Base-by-base conservation (phyloP, 768 basidiomycete genomes). In the Suillus discolor region DNA sequence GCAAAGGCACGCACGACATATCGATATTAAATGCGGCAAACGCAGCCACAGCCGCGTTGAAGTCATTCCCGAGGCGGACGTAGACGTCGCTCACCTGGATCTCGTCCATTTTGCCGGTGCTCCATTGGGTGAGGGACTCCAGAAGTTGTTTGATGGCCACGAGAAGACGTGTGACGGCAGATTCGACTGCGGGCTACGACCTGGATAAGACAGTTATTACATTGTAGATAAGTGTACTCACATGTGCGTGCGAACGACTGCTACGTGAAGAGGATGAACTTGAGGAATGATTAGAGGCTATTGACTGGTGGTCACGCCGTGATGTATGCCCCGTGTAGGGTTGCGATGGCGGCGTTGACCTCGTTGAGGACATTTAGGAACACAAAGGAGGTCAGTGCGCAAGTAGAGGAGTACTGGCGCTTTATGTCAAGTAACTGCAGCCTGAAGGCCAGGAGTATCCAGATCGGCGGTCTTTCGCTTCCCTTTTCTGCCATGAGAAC, bases 61-160 rank as follows among this genome's bases (percentile, higher is more conserved):
- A 99, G 74, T 97, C 96, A 78, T 99, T 98, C 28, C 97, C 97
- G 28, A 99, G 83, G 63, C 89, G 87, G 62, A 99, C 97, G 78
- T 99, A 99, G 62, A 97, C 93, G 77, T 98, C 94, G 83, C 96
- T 97, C 74, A 99, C 95, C 70, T 92, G 83, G 51, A 77, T 79
- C 74, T 97, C 95, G 64, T 87, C 82, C 71, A 91, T 84, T 71
- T 87, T 83, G 66, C 85, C 78, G 65, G 82, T 82, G 76, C 92
- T 93, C 95, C 95, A 97, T 79, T 85, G 80, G 7, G 92, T 94
- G 63, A 97, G 83, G 1, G 92, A 84, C 75, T 97, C 96, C 44
- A 99, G 84, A n/a, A 99, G 87, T 68, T 93, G 88, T 75, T 98
- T 97, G 69, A 98, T 99, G 38, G 95, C 90, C 2, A 99, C 94